phyloP scores from a whole-genome alignment of 768 basidiomycete genomes.

The Infundibulicybe gibba region DNA sequence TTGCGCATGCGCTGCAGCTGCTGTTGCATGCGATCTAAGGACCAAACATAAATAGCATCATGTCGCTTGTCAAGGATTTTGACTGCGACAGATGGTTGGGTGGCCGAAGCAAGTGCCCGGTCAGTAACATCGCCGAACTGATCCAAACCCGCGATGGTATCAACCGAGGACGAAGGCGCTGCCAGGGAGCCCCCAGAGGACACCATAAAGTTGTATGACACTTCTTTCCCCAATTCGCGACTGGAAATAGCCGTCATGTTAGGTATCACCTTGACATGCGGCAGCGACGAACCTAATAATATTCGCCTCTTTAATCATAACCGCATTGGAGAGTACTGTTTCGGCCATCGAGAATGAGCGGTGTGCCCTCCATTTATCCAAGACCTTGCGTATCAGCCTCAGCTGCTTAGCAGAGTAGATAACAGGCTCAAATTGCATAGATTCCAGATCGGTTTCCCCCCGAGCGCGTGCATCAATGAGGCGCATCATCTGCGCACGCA shows the following conservation, averaged over 20 bases:
- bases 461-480: constrained; percentile 72
- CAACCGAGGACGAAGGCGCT: constrained; percentile 77
- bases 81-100: constrained; percentile 82
- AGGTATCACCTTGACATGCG: too few species aligned
- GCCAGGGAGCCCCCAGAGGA: constrained; percentile 79
- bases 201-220: constrained; percentile 90
- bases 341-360: constrained; percentile 93
- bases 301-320: constrained; percentile 91
- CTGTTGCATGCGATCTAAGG: constrained; percentile 81
- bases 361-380: constrained; percentile 84
- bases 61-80: constrained; percentile 90
- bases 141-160: constrained; percentile 82
- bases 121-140: constrained; percentile 95
- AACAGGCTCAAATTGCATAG: constrained; percentile 69
- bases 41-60: constrained; percentile 90
- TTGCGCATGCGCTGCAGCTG: constrained; percentile 94
- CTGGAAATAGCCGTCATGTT: constrained; percentile 31
- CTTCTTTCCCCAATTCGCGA: constrained; percentile 82
- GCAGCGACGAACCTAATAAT: constrained; percentile 64
- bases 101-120: constrained; percentile 64
- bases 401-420: constrained; percentile 83
- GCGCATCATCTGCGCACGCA: constrained; percentile 80
- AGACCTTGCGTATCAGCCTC: constrained; percentile 74
- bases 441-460: constrained; percentile 68
- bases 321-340: constrained; percentile 77